Percentiles rank a stretch among this genome's conserved stretches.
Evolutionary conservation across 805 yeast species (phyloP).

Genomic region (Candida sanyiensis): DNA sequence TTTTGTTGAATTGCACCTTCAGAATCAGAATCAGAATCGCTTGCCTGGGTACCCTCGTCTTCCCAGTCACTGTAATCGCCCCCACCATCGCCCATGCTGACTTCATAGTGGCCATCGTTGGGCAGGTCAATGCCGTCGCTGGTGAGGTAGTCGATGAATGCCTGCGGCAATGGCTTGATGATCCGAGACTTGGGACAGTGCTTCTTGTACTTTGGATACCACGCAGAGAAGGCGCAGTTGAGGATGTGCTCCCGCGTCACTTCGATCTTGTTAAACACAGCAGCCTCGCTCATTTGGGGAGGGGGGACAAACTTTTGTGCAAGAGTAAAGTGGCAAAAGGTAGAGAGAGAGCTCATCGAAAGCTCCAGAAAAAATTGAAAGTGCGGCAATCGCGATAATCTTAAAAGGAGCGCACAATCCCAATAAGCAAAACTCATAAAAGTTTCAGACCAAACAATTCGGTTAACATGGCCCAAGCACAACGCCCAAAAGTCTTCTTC

Average conservation of each 20-base stretch:
- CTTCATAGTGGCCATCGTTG: conserved; percentile 34
- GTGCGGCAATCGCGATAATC: background rate
- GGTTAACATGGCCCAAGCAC: conserved; percentile 14
- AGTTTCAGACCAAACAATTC: background rate
- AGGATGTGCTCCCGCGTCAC: conserved; percentile 38
- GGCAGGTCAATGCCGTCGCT: conserved; percentile 69
- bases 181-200: conserved; percentile 47
- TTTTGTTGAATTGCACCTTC: conserved; percentile 9
- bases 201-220: conserved; percentile 50
- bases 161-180: conserved; percentile 51
- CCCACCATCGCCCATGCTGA: conserved; percentile 39
- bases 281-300: too few species aligned
- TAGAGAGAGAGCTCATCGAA: too few species aligned
- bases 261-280: conserved; percentile 20
- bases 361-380: conserved; percentile 2
- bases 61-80: conserved; percentile 78
- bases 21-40: conserved; percentile 21
- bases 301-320: too few species aligned
- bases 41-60: conserved; percentile 27
- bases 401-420: background rate
- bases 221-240: conserved; percentile 49
- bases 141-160: conserved; percentile 53
- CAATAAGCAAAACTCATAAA: background rate
- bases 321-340: too few species aligned
- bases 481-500: conserved; percentile 56